Percentiles rank a stretch among this genome's conserved stretches.
Evolutionary conservation across 164 flowering plant species (phyloP).

Genomic region (Houttuynia cordata): DNA sequence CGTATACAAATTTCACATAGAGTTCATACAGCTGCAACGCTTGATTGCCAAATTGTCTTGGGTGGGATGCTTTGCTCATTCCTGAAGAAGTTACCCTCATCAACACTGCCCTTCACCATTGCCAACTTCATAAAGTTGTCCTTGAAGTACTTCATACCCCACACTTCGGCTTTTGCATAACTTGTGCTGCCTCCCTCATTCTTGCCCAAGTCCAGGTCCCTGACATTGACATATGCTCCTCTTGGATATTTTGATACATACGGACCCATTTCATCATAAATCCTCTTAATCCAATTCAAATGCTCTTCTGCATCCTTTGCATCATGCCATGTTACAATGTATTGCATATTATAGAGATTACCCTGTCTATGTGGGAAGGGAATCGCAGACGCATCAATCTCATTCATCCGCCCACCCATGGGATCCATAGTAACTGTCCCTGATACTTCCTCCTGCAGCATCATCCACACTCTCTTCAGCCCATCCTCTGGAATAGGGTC

Average conservation of each 20-base stretch:
- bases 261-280: slow-evolving; percentile 12
- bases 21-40: background rate
- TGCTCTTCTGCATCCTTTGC: slow-evolving; percentile 1
- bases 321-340: slow-evolving; percentile 8
- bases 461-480: slow-evolving; percentile 2
- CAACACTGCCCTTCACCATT: slow-evolving; percentile 13
- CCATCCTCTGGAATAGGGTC: slow-evolving; percentile 11
- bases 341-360: slow-evolving; percentile 7
- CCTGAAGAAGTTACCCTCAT: slow-evolving; percentile 13
- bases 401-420: slow-evolving; percentile 16
- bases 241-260: slow-evolving; percentile 16
- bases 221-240: slow-evolving; percentile 13
- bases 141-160: slow-evolving; percentile 18
- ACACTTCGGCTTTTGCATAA: slow-evolving; percentile 7
- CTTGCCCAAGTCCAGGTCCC: slow-evolving; percentile 18
- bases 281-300: slow-evolving; percentile 10
- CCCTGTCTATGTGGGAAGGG: slow-evolving; percentile 20
- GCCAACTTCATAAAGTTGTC: slow-evolving; percentile 19
- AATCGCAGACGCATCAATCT: slow-evolving; percentile 8
- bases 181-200: slow-evolving; percentile 4
- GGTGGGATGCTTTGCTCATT: slow-evolving; percentile 10
- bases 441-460: background rate
- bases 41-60: background rate
- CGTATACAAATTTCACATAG: background rate
- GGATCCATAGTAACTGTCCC: slow-evolving; percentile 8